These are phyloP conservation scores for Tetracladium setigerum DNA, from an alignment of 495 filamentous ascomycete genomes.

Conservation along the genomic window DNA sequence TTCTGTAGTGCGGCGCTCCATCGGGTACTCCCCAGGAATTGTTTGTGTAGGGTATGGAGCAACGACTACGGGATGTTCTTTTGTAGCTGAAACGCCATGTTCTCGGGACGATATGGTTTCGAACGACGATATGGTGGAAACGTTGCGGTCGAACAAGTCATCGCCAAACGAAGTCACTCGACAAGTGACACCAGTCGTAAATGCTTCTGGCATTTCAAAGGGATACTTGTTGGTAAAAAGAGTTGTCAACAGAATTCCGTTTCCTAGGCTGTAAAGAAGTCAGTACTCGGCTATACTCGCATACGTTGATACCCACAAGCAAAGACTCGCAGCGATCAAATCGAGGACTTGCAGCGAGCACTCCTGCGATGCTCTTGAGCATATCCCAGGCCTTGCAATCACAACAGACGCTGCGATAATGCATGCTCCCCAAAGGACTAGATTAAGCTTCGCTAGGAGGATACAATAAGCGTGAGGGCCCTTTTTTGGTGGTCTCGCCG, in stretches of 20 bases:
- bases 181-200: constrained; percentile 2
- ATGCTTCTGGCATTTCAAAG: constrained; percentile 7
- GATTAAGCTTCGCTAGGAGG: constrained; percentile 6
- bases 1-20: too few species aligned
- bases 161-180: constrained; percentile 11
- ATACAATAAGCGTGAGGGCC: constrained; percentile 11
- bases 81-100: too few species aligned
- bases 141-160: constrained; percentile 8
- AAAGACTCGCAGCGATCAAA: constrained; percentile 8
- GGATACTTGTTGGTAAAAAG: constrained; percentile 14
- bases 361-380: background rate
- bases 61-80: too few species aligned
- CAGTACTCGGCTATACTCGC: background rate
- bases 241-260: constrained; percentile 9
- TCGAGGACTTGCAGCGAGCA: constrained; percentile 10
- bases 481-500: constrained; percentile 5
- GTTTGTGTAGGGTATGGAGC: too few species aligned
- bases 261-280: constrained; percentile 3
- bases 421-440: constrained; percentile 10
- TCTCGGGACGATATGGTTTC: background rate
- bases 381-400: constrained; percentile 3
- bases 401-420: constrained; percentile 7
- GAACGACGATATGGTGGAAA: constrained; percentile 4
- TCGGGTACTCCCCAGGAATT: too few species aligned
- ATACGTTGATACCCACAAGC: constrained; percentile 4